Base-by-base conservation (phyloP, 768 basidiomycete genomes). In the Agrocybe pediades region DNA sequence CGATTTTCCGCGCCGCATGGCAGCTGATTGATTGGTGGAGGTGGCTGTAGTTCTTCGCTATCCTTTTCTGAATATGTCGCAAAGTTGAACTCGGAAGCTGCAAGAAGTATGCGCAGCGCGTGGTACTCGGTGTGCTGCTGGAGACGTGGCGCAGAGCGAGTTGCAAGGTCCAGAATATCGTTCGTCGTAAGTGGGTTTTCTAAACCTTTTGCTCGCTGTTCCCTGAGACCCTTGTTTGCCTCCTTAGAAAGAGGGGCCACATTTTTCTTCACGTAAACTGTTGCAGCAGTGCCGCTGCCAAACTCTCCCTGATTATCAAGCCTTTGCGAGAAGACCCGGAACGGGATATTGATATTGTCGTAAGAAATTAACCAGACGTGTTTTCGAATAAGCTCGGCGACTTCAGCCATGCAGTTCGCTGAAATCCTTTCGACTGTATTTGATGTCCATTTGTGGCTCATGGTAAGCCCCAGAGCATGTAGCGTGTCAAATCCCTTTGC, bases 381-480 rank as follows among this genome's bases (percentile, higher is more conserved):
- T 0, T 13, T 16, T 6, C 67, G 44, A 9, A 74, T 42, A 9
- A 13, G 2, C 13, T 23, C 61, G 3, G 47, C 58, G n/a, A 69
- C 63, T 15, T 63, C 57, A 1, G 39, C 45, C 64, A 72, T 65
- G 1, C 59, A 52, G 11, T 50, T 17, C 4, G 55, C 47, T 0
- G 73, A 71, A 8, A 74, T 66, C 2, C 58, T 19, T 3, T 40
- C 61, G 15, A 68, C 62, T 11, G 61, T 54, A 17, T 65, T 42
- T 15, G 58, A 51, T 2, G 68, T 62, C 72, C 73, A 74, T 44
- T 69, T 70, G 52, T 74, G 70, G 51, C 71, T 74, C 74, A 76
- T 74, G 0, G 68, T 68, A 25, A 78, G 50, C 2, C 64, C 70
- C 25, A 74, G 53, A 5, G 70, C 64, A 60, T 71, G 68, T 0